Percentiles rank a stretch among this genome's conserved stretches.
Evolutionary conservation across 768 basidiomycete species (phyloP).

Genomic region (Kwoniella sp.): DNA sequence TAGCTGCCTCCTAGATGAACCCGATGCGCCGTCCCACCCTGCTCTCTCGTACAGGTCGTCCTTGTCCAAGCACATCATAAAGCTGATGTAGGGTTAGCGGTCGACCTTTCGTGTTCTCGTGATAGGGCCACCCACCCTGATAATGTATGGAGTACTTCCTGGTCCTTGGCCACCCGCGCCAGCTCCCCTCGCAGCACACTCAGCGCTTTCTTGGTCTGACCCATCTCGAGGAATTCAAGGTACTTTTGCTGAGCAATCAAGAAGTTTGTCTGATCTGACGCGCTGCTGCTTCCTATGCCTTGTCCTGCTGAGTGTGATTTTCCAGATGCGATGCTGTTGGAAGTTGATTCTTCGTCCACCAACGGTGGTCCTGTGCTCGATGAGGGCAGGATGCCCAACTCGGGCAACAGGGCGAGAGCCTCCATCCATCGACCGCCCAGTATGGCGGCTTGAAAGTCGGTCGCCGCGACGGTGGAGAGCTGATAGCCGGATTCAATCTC

Average conservation of each 20-base stretch:
- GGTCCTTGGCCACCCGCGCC: conserved; percentile 71
- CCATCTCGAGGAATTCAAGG: conserved; percentile 79
- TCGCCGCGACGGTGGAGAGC: conserved; percentile 71
- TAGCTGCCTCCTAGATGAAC: conserved; percentile 69
- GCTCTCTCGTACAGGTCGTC: conserved; percentile 76
- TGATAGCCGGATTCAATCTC: conserved; percentile 90
- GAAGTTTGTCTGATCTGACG: conserved; percentile 68
- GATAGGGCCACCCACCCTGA: conserved; percentile 64
- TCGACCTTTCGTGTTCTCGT: background rate
- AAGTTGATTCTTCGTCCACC: conserved; percentile 53
- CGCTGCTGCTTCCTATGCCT: conserved; percentile 17
- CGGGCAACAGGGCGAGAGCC: conserved; percentile 65
- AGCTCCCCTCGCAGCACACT: conserved; percentile 82
- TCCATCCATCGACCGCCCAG: conserved; percentile 74
- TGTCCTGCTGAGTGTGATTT: conserved; percentile 16
- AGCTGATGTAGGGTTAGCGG: conserved; percentile 53
- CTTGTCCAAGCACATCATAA: conserved; percentile 86
- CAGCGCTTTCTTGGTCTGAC: conserved; percentile 73
- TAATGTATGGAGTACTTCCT: conserved; percentile 76
- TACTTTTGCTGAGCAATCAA: conserved; percentile 94
- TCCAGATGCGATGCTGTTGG: conserved; percentile 23
- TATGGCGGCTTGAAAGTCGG: conserved; percentile 74
- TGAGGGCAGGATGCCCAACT: conserved; percentile 58
- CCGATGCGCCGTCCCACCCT: conserved; percentile 82
- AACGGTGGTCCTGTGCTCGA: conserved; percentile 52